A percentile compares a stretch with the other conserved stretches of the same genome.
Conservation (phyloP, 305 asterid species). For the Fraxinus sp. region DNA sequence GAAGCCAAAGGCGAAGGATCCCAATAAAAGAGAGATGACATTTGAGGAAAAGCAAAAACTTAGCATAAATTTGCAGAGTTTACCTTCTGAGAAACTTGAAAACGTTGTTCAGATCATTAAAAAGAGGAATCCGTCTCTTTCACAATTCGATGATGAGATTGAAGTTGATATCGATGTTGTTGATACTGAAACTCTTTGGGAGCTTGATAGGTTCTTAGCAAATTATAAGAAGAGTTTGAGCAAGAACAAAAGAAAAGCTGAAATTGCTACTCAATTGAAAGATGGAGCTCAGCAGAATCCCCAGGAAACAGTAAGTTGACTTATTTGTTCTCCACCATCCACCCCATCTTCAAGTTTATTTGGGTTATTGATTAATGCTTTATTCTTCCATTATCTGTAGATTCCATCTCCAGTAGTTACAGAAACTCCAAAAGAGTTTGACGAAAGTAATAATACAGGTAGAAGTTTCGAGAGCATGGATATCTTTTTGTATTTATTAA, state of each 20-base stretch:
- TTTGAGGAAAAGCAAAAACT: conserved; percentile 69
- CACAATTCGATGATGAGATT: conserved; percentile 67
- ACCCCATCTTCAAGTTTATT: neutral
- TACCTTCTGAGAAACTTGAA: conserved; percentile 72
- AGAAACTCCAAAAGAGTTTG: conserved; percentile 31
- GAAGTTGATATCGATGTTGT: conserved; percentile 67
- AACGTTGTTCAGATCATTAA: conserved; percentile 61
- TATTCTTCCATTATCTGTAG: conserved; percentile 27
- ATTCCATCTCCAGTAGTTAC: conserved; percentile 34
- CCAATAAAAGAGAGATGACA: conserved; percentile 67
- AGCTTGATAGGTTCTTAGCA: conserved; percentile 69
- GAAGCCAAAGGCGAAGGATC: conserved; percentile 74
- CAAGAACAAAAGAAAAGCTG: conserved; percentile 61
- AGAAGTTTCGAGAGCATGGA: neutral
- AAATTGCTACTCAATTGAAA: conserved; percentile 30
- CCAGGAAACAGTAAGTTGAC: conserved; percentile 39
- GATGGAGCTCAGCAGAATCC: conserved; percentile 34
- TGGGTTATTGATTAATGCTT: neutral
- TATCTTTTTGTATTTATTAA: neutral
- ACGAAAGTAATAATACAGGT: conserved; percentile 45
- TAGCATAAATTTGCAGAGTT: conserved; percentile 51
- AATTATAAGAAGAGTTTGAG: conserved; percentile 61
- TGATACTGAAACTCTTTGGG: conserved; percentile 75
- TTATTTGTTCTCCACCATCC: conserved; percentile 1
- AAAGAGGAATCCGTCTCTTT: conserved; percentile 58